Percentiles rank a stretch among this genome's conserved stretches.
Evolutionary conservation across 495 filamentous ascomycete species (phyloP).

Genomic region (Hypoxylon crocopeplum): DNA sequence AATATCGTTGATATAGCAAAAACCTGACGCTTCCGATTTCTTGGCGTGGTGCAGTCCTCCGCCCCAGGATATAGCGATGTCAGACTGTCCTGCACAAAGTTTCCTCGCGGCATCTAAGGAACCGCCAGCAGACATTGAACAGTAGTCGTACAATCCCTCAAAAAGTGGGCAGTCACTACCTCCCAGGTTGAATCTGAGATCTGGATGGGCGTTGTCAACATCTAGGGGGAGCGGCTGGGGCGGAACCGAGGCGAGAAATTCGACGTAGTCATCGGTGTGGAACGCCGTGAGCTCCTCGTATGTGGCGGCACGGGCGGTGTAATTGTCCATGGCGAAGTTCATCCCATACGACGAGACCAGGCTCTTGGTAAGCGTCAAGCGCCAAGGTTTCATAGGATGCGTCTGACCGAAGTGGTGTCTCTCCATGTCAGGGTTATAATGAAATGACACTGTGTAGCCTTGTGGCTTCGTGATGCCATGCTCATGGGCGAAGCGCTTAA

Average conservation of each 20-base stretch:
- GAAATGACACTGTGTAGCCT: constrained; percentile 92
- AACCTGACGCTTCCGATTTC: constrained; percentile 90
- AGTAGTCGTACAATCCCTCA: constrained; percentile 93
- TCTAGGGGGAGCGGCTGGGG: constrained; percentile 58
- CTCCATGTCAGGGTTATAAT: constrained; percentile 94
- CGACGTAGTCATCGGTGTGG: constrained; percentile 86
- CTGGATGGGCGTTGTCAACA: constrained; percentile 54
- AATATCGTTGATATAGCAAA: constrained; percentile 99
- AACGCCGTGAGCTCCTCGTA: constrained; percentile 88
- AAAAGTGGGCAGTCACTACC: constrained; percentile 94
- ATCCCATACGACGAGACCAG: constrained; percentile 93
- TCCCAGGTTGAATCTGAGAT: constrained; percentile 80
- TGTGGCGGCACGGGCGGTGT: constrained; percentile 79
- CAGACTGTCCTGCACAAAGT: constrained; percentile 81
- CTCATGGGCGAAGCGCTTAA: constrained; percentile 69
- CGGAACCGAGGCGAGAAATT: constrained; percentile 72
- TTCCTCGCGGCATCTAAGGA: constrained; percentile 92
- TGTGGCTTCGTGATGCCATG: constrained; percentile 79
- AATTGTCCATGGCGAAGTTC: constrained; percentile 94
- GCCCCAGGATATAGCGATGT: constrained; percentile 99
- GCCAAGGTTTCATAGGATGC: constrained; percentile 99
- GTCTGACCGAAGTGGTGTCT: constrained; percentile 93
- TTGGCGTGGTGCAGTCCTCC: constrained; percentile 98
- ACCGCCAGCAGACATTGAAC: constrained; percentile 88
- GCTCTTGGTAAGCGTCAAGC: constrained; percentile 91